Evolutionary conservation across 768 basidiomycete genomes (phyloP), one percentile per base, ranked within the genome.

Genomic region (Sistotremastrum suecicum): DNA sequence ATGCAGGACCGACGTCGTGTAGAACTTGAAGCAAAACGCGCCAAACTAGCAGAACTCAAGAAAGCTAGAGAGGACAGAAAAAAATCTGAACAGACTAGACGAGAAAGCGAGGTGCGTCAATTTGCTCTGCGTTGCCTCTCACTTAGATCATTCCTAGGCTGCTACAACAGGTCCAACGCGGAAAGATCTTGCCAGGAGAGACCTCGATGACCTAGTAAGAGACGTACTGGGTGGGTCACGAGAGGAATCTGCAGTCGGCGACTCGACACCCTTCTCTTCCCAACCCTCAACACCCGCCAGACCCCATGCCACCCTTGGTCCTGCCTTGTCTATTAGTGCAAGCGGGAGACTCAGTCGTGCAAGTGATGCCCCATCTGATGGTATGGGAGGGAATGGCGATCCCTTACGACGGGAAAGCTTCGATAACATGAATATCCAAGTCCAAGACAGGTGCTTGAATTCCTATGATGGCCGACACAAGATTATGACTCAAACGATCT

Each of bases 1-100:
- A 75, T 72, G 70, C 78, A 81, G 45, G 76, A 80, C 54, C 74
- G 74, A 63, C 72, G 88, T 42, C 66, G 86, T 57, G 79, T 80
- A 56, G 91, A 95, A 64, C 84, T 97, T 49, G 89, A 90, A 61
- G 85, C 81, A 29, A 98, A 97, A 65, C 69, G 81, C 50, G 76
- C 78, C 7, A 91, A 89, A 62, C 78, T 97, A 34, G 86, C 78
- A 42, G 87, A 88, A 51, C 70, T 95, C 35, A 71, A 85, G 45
- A 75, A 81, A 60, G 83, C 81, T 4, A 74, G 89, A 39, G 78
- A 78, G 34, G 77, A 83, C 51, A 50, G 65, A 51, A 56, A 48
- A 54, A 54, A 12, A 48, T 50, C 34, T 44, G 53, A 53, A 39
- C 49, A 51, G 31, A 35, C 36, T 9, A 42, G 51, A 31, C 49